phyloP scores from a whole-genome alignment of 495 filamentous ascomycete genomes.

The Ramalina intermedia region DNA sequence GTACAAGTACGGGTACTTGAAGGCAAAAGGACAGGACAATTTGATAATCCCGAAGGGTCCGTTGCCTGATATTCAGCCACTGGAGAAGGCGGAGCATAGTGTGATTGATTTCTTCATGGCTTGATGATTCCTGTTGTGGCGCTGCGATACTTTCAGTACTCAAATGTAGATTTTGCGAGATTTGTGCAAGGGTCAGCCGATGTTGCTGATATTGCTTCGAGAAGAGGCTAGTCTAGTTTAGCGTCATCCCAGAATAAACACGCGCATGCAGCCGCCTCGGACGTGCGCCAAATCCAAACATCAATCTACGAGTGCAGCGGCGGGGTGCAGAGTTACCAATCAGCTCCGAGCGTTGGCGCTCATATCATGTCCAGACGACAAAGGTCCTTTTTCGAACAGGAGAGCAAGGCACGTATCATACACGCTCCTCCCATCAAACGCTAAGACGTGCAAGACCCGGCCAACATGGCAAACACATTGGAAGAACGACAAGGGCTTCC shows the following conservation, averaged over 20 bases:
- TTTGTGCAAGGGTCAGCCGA: too few species aligned
- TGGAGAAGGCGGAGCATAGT: slow-evolving; percentile 5
- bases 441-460: slow-evolving; percentile 2
- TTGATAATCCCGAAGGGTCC: slow-evolving; percentile 46
- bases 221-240: background rate
- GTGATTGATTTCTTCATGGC: too few species aligned
- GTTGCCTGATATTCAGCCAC: slow-evolving; percentile 38
- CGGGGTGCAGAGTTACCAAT: background rate
- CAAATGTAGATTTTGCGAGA: too few species aligned
- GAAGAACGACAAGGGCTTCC: background rate
- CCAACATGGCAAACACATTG: slow-evolving; percentile 6
- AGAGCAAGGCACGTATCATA: slow-evolving; percentile 6
- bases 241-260: background rate
- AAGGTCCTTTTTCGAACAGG: slow-evolving; percentile 32
- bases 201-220: background rate
- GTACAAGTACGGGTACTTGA: slow-evolving; percentile 18
- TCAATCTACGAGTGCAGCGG: background rate
- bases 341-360: background rate
- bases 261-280: too few species aligned
- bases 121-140: too few species aligned
- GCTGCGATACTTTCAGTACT: too few species aligned
- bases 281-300: slow-evolving; percentile 6
- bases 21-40: slow-evolving; percentile 1
- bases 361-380: slow-evolving; percentile 25
- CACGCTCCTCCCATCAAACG: background rate